Conservation (phyloP, 176 grass and related monocot genomes). For the Zea mays region Zm-B73-REFERENCE-NAM-5.0 NC_050096.1:170953501-170954000, state of each 20-base stretch:
- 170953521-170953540: no score
- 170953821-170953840: not conserved
- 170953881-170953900: not conserved
- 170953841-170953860: not conserved
- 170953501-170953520: no score
- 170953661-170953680: conserved; percentile 6
- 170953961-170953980: not conserved
- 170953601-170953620: conserved; percentile 22
- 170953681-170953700: not conserved
- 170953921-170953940: not conserved
- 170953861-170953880: not conserved
- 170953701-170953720: not conserved
- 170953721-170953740: not conserved
- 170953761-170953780: not conserved
- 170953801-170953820: not conserved
- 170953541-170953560: not conserved
- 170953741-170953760: not conserved
- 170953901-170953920: not conserved
- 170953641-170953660: not conserved
- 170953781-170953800: not conserved
- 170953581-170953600: conserved; percentile 20
- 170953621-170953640: conserved; percentile 3
- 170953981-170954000: not conserved
- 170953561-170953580: conserved; percentile 13
- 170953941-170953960: not conserved